phyloP scores from a whole-genome alignment of 768 basidiomycete genomes.

The Termitomyces sp. region DNA sequence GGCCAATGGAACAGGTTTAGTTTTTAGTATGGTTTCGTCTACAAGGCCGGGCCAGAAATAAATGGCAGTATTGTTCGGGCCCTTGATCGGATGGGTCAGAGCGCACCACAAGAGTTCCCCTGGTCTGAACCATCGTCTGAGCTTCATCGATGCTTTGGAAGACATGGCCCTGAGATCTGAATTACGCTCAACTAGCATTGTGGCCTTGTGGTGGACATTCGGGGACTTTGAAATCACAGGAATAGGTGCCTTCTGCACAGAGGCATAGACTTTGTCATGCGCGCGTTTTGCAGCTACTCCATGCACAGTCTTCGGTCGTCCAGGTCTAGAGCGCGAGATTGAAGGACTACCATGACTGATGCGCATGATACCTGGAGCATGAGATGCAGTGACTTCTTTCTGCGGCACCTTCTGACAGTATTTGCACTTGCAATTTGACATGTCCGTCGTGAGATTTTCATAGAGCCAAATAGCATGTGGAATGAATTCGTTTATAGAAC shows the following conservation, averaged over 20 bases:
- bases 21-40: conserved; percentile 47
- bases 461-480: conserved; percentile 82
- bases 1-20: conserved; percentile 27
- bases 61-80: conserved; percentile 40
- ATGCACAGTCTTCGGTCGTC: conserved; percentile 15
- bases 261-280: conserved; percentile 31
- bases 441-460: conserved; percentile 41
- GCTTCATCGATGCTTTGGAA: conserved; percentile 33
- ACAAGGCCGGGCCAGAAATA: conserved; percentile 72
- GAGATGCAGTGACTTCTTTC: conserved; percentile 58
- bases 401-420: conserved; percentile 71
- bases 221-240: conserved; percentile 25
- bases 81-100: conserved; percentile 44
- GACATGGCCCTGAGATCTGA: conserved; percentile 58
- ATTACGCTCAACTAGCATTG: conserved; percentile 57
- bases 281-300: conserved; percentile 19
- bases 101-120: conserved; percentile 72
- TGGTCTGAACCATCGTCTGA: conserved; percentile 58
- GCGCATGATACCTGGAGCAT: conserved; percentile 32
- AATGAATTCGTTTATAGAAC: conserved; percentile 80
- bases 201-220: conserved; percentile 30
- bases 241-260: conserved; percentile 31
- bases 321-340: conserved; percentile 17
- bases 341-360: conserved; percentile 20
- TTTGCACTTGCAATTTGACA: conserved; percentile 61